phyloP scores from a whole-genome alignment of 1,139 yeast genomes.

The Yamadazyma epiphylla region DNA sequence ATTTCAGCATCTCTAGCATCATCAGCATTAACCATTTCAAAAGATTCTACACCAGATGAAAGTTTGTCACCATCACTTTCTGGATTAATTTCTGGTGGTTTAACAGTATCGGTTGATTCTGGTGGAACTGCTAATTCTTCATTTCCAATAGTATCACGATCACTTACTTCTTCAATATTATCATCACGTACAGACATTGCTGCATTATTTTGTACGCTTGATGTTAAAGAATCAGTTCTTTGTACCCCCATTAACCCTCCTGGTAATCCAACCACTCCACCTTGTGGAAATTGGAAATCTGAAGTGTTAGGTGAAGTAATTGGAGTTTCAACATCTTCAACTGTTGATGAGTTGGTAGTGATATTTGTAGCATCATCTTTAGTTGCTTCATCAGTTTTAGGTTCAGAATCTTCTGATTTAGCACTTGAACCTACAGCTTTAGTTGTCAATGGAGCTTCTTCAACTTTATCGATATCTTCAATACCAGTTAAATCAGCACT shows the following conservation, averaged over 20 bases:
- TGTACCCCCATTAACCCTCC: constrained; percentile 46
- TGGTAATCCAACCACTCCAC: constrained; percentile 47
- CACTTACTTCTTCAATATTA: constrained; percentile 54
- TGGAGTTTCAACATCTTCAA: constrained; percentile 48
- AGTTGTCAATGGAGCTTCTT: constrained; percentile 1
- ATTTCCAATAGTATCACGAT: constrained; percentile 52
- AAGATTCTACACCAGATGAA: constrained; percentile 49
- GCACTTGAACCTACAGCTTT: background rate
- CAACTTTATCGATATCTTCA: constrained; percentile 18
- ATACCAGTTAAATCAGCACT: constrained; percentile 27
- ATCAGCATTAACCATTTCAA: constrained; percentile 51
- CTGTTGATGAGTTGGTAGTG: constrained; percentile 35
- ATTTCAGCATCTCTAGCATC: constrained; percentile 23
- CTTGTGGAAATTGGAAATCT: constrained; percentile 54
- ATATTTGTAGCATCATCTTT: constrained; percentile 21
- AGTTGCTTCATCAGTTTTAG: constrained; percentile 6
- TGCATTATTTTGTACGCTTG: constrained; percentile 89
- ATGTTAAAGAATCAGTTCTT: constrained; percentile 75
- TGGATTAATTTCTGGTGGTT: constrained; percentile 11
- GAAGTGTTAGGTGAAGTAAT: constrained; percentile 55
- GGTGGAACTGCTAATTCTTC: constrained; percentile 12
- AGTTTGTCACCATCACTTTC: constrained; percentile 36
- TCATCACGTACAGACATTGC: constrained; percentile 86
- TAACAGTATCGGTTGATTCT: constrained; percentile 10
- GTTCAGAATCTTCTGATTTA: constrained; percentile 3